Conservation (phyloP, 2,329 filamentous ascomycete species). For the Scortechinia acanthostroma region DNA sequence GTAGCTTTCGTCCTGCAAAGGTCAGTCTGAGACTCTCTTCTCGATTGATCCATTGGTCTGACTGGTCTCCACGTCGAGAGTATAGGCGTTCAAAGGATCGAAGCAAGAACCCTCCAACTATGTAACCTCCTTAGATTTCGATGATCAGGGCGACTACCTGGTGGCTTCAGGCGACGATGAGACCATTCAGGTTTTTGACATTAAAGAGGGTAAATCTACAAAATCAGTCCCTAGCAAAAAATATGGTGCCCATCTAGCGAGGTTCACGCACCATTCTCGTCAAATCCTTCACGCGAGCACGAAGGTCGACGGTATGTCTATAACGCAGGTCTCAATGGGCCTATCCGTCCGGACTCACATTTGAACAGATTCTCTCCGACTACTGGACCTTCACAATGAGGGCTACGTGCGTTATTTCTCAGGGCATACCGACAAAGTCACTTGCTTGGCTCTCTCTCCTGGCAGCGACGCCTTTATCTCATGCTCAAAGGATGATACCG, state of each 20-base stretch:
- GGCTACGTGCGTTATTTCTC: slow-evolving; percentile 93
- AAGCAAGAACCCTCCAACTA: slow-evolving; percentile 19
- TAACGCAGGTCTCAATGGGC: neutral
- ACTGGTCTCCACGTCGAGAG: neutral
- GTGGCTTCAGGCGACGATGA: slow-evolving; percentile 91
- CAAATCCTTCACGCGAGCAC: slow-evolving; percentile 94
- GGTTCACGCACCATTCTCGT: slow-evolving; percentile 85
- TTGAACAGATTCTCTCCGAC: slow-evolving; percentile 67
- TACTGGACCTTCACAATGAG: slow-evolving; percentile 88
- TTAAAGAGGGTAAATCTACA: slow-evolving; percentile 80
- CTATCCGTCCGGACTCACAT: neutral
- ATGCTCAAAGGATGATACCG: slow-evolving; percentile 82
- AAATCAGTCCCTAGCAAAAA: slow-evolving; percentile 92
- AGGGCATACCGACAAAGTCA: slow-evolving; percentile 80
- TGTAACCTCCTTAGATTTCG: slow-evolving; percentile 89
- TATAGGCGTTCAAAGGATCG: neutral
- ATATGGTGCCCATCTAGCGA: slow-evolving; percentile 88
- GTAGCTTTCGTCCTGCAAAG: slow-evolving; percentile 1
- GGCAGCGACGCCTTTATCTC: slow-evolving; percentile 87
- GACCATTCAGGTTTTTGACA: slow-evolving; percentile 90
- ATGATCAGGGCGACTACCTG: slow-evolving; percentile 86
- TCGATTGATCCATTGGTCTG: too few species aligned
- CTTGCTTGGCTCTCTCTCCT: slow-evolving; percentile 75
- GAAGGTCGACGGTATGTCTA: slow-evolving; percentile 72
- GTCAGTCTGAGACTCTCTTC: neutral